These are phyloP conservation scores for Cicer arietinum DNA, from an alignment of 306 rosid species.

Conservation along the genomic window DNA sequence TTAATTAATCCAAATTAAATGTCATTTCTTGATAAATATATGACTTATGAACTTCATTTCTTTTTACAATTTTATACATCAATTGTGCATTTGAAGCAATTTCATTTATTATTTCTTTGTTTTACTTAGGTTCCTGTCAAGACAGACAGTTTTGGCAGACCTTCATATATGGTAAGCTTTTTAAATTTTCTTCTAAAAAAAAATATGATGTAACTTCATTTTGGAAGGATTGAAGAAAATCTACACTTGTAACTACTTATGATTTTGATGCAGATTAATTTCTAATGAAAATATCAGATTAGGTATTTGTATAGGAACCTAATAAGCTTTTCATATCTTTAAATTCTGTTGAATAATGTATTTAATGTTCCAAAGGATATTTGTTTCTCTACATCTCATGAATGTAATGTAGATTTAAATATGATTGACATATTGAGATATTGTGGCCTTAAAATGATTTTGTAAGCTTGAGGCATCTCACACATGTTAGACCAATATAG, in stretches of 20 bases:
- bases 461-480: too few relatives aligned
- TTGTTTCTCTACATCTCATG: not conserved
- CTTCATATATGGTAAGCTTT: constrained; percentile 35
- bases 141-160: constrained; percentile 25
- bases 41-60: not conserved
- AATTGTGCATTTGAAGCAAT: not conserved
- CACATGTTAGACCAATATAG: too few relatives aligned
- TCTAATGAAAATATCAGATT: not conserved
- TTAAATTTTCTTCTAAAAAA: not conserved
- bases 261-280: not conserved
- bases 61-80: not conserved
- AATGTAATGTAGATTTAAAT: constrained; percentile 7
- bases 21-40: not conserved
- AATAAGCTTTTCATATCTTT: not conserved
- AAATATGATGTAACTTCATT: not conserved
- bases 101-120: not conserved
- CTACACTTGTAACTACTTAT: not conserved
- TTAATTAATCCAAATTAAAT: not conserved
- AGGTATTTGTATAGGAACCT: not conserved
- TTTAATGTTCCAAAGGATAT: not conserved
- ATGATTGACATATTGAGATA: not conserved
- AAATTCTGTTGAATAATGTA: not conserved
- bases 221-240: not conserved
- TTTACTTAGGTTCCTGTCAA: constrained; percentile 30
- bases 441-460: too few relatives aligned